phyloP scores from a whole-genome alignment of 2,329 filamentous ascomycete species.

The Monilinia vaccinii-corymbosi region DNA sequence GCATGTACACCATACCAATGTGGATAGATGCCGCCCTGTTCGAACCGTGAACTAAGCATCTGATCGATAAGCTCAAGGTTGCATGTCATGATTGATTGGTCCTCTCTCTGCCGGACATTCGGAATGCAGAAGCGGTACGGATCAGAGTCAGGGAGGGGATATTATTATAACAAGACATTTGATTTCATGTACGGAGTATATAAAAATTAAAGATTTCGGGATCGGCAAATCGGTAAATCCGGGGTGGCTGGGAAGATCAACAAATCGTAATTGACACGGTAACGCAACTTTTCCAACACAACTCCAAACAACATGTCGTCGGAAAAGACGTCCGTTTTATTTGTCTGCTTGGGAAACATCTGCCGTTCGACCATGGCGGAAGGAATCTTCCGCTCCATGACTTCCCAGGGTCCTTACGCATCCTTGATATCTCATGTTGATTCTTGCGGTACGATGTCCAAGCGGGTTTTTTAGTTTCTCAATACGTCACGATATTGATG shows the following conservation, averaged over 20 bases:
- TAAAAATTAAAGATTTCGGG: background rate
- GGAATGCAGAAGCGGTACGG: background rate
- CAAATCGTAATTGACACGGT: background rate
- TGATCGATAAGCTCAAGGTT: background rate
- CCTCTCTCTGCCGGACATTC: background rate
- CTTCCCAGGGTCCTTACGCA: conserved; percentile 49
- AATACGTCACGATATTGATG: background rate
- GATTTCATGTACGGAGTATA: no score
- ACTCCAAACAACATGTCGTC: background rate
- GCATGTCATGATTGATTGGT: background rate
- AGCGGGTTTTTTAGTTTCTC: background rate
- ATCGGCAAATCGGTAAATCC: background rate
- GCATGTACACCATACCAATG: background rate
- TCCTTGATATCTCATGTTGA: conserved; percentile 61
- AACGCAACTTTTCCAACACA: background rate
- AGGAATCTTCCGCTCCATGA: conserved; percentile 74
- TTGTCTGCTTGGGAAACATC: conserved; percentile 96
- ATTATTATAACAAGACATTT: background rate
- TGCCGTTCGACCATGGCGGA: conserved; percentile 93
- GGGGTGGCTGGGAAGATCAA: background rate
- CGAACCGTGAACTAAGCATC: background rate
- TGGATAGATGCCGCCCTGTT: background rate
- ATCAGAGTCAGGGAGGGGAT: background rate
- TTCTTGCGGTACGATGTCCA: conserved; percentile 60
- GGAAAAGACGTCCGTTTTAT: conserved; percentile 62